Conservation (phyloP, 192 early-diverging fungal species). For the Phlyctochytrium bullatum region DNA sequence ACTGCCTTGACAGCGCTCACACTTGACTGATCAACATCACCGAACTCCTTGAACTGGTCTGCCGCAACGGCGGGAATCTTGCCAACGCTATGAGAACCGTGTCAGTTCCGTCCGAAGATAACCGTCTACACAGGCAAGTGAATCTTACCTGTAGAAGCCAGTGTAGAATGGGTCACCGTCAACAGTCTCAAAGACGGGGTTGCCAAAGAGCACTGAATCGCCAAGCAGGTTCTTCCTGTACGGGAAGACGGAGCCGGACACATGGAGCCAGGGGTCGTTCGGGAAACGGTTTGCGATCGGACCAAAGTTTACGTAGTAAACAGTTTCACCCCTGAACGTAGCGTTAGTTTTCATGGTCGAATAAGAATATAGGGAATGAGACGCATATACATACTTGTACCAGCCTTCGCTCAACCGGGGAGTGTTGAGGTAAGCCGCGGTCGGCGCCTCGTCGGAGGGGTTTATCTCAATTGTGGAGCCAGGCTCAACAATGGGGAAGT, state of each 20-base stretch:
- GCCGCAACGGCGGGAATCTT: background rate
- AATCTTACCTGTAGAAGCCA: slow-evolving; percentile 5
- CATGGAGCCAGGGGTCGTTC: background rate
- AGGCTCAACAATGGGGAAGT: slow-evolving; percentile 5
- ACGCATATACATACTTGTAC: background rate
- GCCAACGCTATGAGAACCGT: background rate
- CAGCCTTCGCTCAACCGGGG: background rate
- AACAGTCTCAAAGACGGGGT: background rate
- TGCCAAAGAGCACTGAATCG: background rate
- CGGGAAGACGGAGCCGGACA: background rate
- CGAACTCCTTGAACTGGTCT: background rate
- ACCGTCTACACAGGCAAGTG: background rate
- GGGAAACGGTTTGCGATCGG: background rate
- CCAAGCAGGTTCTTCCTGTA: background rate
- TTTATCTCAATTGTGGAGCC: background rate
- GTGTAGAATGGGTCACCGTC: background rate
- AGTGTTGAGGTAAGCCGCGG: background rate
- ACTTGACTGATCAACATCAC: background rate
- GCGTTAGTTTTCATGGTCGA: background rate
- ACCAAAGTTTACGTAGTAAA: slow-evolving; percentile 2
- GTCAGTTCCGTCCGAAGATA: background rate
- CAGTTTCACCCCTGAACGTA: background rate
- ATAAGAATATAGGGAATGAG: background rate
- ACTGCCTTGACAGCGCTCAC: background rate
- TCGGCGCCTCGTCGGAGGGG: background rate